Evolutionary conservation across 257 asterid species (phyloP).

Genomic region (Petunia axillaris): DNA sequence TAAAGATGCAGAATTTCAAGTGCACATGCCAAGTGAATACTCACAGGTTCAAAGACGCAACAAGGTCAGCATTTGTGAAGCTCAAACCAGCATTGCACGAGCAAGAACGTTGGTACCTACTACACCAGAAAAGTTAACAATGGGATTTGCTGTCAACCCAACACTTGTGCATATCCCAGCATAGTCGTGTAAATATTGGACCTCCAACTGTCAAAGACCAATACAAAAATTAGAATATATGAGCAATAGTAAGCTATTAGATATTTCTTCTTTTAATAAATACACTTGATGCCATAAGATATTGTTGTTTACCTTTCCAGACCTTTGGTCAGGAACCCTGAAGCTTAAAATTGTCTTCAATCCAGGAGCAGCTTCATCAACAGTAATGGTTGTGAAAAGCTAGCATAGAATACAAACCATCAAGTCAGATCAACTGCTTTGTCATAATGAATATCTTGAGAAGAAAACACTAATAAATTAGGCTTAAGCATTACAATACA

Average conservation of each 20-base stretch:
- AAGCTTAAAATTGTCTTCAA: constrained; percentile 60
- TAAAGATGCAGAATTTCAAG: constrained; percentile 9
- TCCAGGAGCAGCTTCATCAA: constrained; percentile 64
- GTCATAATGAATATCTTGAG: neutral
- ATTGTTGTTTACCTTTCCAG: constrained; percentile 55
- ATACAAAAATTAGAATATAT: constrained; percentile 25
- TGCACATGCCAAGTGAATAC: constrained; percentile 27
- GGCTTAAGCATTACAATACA: neutral
- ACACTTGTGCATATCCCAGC: constrained; percentile 59
- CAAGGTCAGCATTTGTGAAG: constrained; percentile 58
- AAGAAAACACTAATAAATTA: neutral
- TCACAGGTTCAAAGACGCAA: constrained; percentile 61
- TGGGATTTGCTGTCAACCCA: constrained; percentile 61
- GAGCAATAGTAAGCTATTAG: neutral
- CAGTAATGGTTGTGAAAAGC: constrained; percentile 54
- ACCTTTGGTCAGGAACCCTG: constrained; percentile 65
- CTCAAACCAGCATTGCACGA: constrained; percentile 54
- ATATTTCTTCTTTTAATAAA: constrained; percentile 3
- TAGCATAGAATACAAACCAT: constrained; percentile 29
- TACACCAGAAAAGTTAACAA: constrained; percentile 58
- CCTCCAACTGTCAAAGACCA: constrained; percentile 48
- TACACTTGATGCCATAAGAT: neutral
- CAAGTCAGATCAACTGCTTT: constrained; percentile 22
- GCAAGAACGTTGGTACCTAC: constrained; percentile 49
- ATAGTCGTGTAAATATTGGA: constrained; percentile 60